These are phyloP conservation scores for Zoysia pacifica DNA, from an alignment of 176 grass and related monocot genomes.

Conservation along the genomic window DNA sequence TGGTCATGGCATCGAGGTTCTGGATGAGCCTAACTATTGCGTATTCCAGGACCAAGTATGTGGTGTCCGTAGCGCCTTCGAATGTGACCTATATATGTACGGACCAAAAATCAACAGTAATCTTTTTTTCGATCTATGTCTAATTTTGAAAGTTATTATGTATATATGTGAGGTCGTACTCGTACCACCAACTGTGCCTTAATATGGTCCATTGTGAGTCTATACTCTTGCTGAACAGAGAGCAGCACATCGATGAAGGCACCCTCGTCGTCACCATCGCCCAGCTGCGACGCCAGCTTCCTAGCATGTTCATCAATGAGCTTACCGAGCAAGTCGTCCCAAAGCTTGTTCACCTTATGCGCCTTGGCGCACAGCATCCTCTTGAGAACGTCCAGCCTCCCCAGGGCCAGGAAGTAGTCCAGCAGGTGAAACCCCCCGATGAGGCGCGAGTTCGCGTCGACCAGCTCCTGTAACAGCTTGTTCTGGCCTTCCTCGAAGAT, in stretches of 20 bases:
- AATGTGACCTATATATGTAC: constrained; percentile 29
- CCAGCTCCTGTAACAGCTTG: constrained; percentile 33
- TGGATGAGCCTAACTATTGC: constrained; percentile 38
- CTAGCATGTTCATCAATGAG: constrained; percentile 34
- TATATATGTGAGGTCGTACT: no score
- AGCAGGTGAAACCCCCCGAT: constrained; percentile 40
- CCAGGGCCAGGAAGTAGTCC: constrained; percentile 41
- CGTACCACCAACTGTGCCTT: neutral
- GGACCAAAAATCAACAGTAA: no score
- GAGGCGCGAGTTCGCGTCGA: constrained; percentile 19
- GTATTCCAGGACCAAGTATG: constrained; percentile 40
- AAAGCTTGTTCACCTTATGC: no score
- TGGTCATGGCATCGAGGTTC: constrained; percentile 34
- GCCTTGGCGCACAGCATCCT: neutral
- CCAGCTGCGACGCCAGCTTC: no score
- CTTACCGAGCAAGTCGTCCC: constrained; percentile 32
- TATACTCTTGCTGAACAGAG: neutral
- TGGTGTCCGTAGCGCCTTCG: constrained; percentile 41
- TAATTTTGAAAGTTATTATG: no score
- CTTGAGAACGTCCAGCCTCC: constrained; percentile 4
- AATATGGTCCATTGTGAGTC: neutral
- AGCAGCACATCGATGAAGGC: constrained; percentile 21
- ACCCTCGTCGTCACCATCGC: neutral
- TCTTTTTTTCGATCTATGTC: no score
- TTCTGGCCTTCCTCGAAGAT: constrained; percentile 14